Percentiles rank a stretch among this genome's conserved stretches.
Conservation (phyloP, 2,329 filamentous ascomycete species). For the Colletotrichum godetiae region DNA sequence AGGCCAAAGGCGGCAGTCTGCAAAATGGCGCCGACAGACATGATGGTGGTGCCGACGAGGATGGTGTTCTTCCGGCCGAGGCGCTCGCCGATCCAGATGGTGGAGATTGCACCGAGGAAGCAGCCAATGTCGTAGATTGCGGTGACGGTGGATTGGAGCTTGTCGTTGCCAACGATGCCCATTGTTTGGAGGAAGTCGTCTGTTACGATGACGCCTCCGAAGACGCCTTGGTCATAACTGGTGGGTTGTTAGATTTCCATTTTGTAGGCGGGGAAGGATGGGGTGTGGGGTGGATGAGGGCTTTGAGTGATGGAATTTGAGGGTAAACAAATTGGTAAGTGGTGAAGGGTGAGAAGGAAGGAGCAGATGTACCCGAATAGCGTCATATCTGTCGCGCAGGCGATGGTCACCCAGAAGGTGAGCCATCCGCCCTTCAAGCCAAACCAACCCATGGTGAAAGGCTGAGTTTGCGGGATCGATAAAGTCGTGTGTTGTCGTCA, state of each 20-base stretch:
- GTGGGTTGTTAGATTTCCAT: background rate
- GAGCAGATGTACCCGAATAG: conserved; percentile 39
- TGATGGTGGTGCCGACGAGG: conserved; percentile 45
- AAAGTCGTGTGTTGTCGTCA: background rate
- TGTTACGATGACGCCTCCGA: conserved; percentile 59
- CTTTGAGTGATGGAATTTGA: background rate
- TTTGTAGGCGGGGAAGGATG: no score
- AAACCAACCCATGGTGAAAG: conserved; percentile 29
- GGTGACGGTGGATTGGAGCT: conserved; percentile 59
- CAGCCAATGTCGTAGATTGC: conserved; percentile 71
- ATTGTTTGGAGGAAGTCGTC: conserved; percentile 55
- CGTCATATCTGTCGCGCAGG: conserved; percentile 41
- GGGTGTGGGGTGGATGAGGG: background rate
- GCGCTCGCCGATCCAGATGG: conserved; percentile 47
- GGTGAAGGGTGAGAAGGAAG: background rate
- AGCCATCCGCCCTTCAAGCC: conserved; percentile 32
- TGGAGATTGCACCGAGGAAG: conserved; percentile 60
- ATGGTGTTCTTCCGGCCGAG: conserved; percentile 48
- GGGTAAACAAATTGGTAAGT: background rate
- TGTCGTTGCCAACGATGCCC: conserved; percentile 51
- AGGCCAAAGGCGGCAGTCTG: conserved; percentile 48
- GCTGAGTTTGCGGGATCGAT: no score
- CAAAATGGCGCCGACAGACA: conserved; percentile 47
- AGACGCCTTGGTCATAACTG: conserved; percentile 61
- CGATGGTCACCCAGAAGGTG: conserved; percentile 35